phyloP scores from a whole-genome alignment of 140 eudicot species.

The Erigeron philadelphicus region DNA sequence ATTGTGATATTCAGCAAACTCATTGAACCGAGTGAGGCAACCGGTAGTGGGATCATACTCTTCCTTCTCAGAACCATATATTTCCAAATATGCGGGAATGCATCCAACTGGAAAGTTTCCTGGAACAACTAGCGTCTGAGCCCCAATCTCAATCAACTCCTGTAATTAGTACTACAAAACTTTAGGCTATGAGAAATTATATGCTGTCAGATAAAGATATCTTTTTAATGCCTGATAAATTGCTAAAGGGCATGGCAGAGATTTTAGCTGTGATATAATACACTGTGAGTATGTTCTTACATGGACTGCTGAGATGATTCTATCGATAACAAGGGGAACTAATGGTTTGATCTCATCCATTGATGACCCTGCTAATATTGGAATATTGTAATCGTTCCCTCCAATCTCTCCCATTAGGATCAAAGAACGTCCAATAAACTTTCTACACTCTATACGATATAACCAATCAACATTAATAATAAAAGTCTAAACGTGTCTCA shows the following conservation, averaged over 20 bases:
- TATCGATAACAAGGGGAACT: conserved; percentile 32
- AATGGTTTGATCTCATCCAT: conserved; percentile 19
- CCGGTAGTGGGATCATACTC: conserved; percentile 41
- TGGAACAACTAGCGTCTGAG: conserved; percentile 47
- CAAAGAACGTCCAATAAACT: conserved; percentile 35
- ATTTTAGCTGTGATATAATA: too few relatives aligned
- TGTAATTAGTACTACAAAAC: neutral
- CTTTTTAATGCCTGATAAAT: too few relatives aligned
- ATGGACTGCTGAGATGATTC: conserved; percentile 33
- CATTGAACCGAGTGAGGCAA: conserved; percentile 38
- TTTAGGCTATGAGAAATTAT: too few relatives aligned
- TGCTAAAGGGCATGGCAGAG: too few relatives aligned
- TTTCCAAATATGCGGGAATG: conserved; percentile 27
- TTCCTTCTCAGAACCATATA: conserved; percentile 14
- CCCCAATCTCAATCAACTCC: conserved; percentile 43
- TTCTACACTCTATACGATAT: conserved; percentile 23
- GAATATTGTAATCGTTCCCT: conserved; percentile 55
- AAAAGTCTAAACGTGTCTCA: neutral
- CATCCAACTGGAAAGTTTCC: conserved; percentile 58
- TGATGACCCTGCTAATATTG: conserved; percentile 27
- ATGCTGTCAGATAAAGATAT: too few relatives aligned
- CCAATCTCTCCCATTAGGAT: conserved; percentile 64
- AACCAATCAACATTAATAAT: neutral
- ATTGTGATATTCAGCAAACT: conserved; percentile 35
- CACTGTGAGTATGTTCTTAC: conserved; percentile 28